Base-by-base conservation (phyloP, 495 filamentous ascomycete species). In the Aspergillus conjunctus region DNA sequence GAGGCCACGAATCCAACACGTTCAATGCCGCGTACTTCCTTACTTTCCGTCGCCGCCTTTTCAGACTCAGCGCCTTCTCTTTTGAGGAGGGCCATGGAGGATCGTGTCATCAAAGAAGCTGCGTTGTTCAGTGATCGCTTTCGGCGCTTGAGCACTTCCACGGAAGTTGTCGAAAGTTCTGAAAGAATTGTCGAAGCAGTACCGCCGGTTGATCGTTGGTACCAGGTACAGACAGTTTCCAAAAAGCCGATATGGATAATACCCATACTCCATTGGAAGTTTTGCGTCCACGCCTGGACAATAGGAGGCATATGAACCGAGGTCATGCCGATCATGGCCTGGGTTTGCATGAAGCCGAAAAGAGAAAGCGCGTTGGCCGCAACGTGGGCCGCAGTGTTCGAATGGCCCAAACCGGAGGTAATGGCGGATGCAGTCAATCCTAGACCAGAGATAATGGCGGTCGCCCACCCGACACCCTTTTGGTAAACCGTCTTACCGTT, bases 181-280 rank as follows among this genome's bases (percentile, higher is more conserved):
- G 89, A 87, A 31, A 97, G 84, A 43, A 96, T 78, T 30, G 87
- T 91, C 12, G 92, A 88, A 12, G 94, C 90, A 21, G 84, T 90
- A 55, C 94, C 94, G 34, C 94, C 94, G 5, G 94, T 98, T 12
- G 94, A 81, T 31, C 92, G 89, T 73, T 97, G 94, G 72, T 98
- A 98, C 94, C 94, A 98, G 32, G 91, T 95, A 55, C 91, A 87
- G 61, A 97, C 91, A 32, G 80, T 77, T 71, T 98, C 91, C 69
- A 98, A 82, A 74, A 98, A 98, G 44, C 81, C 79, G 58, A 98
- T 83, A 54, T 84, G 83, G 68, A 98, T 96, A 68, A 98, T 93
- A 66, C 94, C 94, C 91, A 98, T 95, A 71, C 87, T 93, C 94
- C 94, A 98, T 73, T 93, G 88, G 79, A 98, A 97, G 69, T 98